Conservation (phyloP, 371 early-diverging fungal genomes). For the Massospora cicadina region DNA sequence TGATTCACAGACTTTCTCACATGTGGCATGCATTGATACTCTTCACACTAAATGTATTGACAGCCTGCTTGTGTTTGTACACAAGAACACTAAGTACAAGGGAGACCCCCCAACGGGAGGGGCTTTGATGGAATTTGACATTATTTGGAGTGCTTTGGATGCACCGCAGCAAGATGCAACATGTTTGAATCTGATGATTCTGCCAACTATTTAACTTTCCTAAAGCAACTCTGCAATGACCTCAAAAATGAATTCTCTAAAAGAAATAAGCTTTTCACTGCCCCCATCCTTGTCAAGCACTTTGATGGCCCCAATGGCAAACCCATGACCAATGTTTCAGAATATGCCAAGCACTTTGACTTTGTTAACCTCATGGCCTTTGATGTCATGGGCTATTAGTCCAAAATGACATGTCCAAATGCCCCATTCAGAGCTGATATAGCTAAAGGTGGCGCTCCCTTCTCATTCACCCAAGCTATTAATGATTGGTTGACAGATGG, state of each 20-base stretch:
- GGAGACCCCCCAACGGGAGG: constrained; percentile 16
- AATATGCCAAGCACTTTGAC: constrained; percentile 39
- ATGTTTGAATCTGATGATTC: constrained; percentile 35
- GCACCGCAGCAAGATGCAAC: constrained; percentile 32
- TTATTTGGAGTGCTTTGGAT: constrained; percentile 70
- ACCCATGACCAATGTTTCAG: constrained; percentile 26
- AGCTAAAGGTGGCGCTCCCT: constrained; percentile 18
- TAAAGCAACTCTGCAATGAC: constrained; percentile 38
- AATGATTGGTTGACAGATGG: constrained; percentile 32
- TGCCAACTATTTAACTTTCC: constrained; percentile 30
- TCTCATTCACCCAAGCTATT: constrained; percentile 17
- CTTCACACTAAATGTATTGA: constrained; percentile 31
- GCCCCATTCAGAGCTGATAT: constrained; percentile 35
- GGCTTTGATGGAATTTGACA: constrained; percentile 26
- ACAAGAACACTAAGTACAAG: constrained; percentile 8
- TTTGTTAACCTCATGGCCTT: constrained; percentile 45
- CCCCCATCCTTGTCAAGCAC: constrained; percentile 49
- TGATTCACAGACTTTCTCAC: constrained; percentile 40
- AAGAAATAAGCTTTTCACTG: constrained; percentile 22
- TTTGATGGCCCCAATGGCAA: constrained; percentile 26
- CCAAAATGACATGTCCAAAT: constrained; percentile 32
- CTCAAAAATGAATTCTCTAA: constrained; percentile 35
- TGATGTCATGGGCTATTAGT: constrained; percentile 35
- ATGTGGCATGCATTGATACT: constrained; percentile 24
- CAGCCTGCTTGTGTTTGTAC: constrained; percentile 8